Percentiles rank a stretch among this genome's conserved stretches.
Conservation (phyloP, 2,329 filamentous ascomycete genomes). For the Clathrospora elynae region DNA sequence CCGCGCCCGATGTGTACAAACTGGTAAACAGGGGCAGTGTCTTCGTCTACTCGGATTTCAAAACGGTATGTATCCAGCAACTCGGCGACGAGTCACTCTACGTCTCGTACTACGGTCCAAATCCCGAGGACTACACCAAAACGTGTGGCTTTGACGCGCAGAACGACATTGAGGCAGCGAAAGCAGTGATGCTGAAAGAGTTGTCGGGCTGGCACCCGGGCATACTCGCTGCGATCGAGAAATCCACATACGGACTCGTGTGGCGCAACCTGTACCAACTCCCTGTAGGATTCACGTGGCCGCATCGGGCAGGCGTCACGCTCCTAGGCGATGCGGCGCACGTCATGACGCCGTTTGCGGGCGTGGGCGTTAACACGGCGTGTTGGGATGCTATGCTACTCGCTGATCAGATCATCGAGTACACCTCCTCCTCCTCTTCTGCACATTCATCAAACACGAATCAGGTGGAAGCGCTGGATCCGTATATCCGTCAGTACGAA, state of each 20-base stretch:
- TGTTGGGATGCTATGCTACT: conserved; percentile 47
- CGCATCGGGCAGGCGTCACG: conserved; percentile 46
- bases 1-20: conserved; percentile 36
- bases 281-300: conserved; percentile 48
- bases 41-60: conserved; percentile 39
- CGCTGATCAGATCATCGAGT: conserved; percentile 39
- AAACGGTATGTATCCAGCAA: conserved; percentile 37
- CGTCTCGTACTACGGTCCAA: conserved; percentile 28
- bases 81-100: conserved; percentile 42
- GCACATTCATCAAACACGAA: neutral
- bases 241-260: conserved; percentile 23
- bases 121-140: conserved; percentile 32
- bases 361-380: conserved; percentile 48
- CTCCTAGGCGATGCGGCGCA: conserved; percentile 52
- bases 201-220: conserved; percentile 41
- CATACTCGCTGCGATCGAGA: conserved; percentile 32
- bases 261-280: conserved; percentile 48
- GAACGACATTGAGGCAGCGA: conserved; percentile 23
- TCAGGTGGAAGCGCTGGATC: conserved; percentile 27
- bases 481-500: conserved; percentile 42
- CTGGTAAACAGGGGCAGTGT: conserved; percentile 45
- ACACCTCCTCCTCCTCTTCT: conserved; percentile 10
- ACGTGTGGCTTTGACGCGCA: conserved; percentile 24
- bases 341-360: conserved; percentile 47
- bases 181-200: conserved; percentile 26